phyloP scores from a whole-genome alignment of 1,284 basidiomycete genomes.

The Caloboletus firmus region DNA sequence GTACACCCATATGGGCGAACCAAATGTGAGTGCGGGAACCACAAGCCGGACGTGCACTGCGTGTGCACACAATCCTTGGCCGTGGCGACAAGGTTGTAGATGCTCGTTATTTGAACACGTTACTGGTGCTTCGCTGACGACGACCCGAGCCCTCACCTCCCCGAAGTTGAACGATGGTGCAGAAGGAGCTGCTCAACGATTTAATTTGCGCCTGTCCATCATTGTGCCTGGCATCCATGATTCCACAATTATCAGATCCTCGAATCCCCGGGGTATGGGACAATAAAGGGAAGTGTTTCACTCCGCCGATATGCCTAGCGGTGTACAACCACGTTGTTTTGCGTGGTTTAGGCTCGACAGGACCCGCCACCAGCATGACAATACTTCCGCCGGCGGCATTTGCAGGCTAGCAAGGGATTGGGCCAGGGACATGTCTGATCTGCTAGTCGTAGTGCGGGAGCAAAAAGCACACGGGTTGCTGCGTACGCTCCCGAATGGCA shows the following conservation, averaged over 20 bases:
- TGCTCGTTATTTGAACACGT: background rate
- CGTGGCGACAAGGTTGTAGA: conserved; percentile 2
- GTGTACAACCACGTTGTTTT: background rate
- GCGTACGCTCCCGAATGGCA: background rate
- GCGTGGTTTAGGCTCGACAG: conserved; percentile 14
- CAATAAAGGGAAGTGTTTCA: background rate
- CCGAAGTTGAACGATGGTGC: background rate
- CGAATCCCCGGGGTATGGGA: conserved; percentile 7
- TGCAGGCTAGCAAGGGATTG: background rate
- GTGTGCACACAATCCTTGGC: background rate
- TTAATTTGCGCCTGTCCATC: conserved; percentile 8
- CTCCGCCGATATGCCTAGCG: conserved; percentile 3
- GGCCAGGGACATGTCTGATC: background rate
- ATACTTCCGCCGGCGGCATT: conserved; percentile 3
- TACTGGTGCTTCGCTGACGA: background rate
- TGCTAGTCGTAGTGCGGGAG: background rate
- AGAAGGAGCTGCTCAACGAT: background rate
- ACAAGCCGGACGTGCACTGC: background rate
- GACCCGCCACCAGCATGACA: background rate
- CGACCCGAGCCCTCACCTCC: conserved; percentile 13
- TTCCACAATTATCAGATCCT: conserved; percentile 9
- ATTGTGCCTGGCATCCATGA: conserved; percentile 19
- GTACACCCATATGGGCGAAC: conserved; percentile 3
- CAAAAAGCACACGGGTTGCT: background rate
- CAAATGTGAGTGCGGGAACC: no score